Evolutionary conservation across 225 moss, liverwort and hornwort species (phyloP).

Genomic region (Takakia lepidozioides): DNA sequence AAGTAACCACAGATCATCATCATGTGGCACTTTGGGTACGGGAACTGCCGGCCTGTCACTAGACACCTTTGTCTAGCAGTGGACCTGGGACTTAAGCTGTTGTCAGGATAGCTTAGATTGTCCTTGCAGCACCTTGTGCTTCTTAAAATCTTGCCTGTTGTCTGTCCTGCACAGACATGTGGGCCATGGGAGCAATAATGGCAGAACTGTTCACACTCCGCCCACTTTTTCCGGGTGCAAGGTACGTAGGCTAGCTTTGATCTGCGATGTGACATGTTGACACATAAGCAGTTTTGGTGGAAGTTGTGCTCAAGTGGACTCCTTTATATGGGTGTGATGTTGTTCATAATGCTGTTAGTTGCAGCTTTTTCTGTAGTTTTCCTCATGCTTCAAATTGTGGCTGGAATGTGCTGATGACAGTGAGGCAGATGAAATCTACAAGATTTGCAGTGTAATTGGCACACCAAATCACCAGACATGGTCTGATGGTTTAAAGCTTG

Average conservation of each 20-base stretch:
- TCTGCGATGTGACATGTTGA: no score
- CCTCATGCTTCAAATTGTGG: no score
- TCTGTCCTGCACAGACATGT: constrained; percentile 40
- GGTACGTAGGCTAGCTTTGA: no score
- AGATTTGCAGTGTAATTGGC: constrained; percentile 63
- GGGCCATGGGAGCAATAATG: constrained; percentile 96
- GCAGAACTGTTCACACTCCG: constrained; percentile 88
- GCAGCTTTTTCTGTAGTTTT: no score
- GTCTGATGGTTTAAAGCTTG: constrained; percentile 79
- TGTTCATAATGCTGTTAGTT: not conserved
- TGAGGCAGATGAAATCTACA: constrained; percentile 62
- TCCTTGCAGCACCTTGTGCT: no score
- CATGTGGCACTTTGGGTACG: no score
- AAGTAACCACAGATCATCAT: no score
- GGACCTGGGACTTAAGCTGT: no score
- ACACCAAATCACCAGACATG: constrained; percentile 62
- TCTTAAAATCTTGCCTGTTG: not conserved
- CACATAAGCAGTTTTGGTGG: no score
- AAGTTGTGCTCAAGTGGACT: constrained; percentile 2
- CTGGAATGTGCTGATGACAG: constrained; percentile 9
- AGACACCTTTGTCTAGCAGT: no score
- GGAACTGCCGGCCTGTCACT: no score
- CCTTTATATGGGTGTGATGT: not conserved
- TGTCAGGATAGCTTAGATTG: no score
- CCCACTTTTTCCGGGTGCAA: constrained; percentile 83